Conservation (phyloP, 2,329 filamentous ascomycete genomes). For the Pseudogymnoascus sp. region DNA sequence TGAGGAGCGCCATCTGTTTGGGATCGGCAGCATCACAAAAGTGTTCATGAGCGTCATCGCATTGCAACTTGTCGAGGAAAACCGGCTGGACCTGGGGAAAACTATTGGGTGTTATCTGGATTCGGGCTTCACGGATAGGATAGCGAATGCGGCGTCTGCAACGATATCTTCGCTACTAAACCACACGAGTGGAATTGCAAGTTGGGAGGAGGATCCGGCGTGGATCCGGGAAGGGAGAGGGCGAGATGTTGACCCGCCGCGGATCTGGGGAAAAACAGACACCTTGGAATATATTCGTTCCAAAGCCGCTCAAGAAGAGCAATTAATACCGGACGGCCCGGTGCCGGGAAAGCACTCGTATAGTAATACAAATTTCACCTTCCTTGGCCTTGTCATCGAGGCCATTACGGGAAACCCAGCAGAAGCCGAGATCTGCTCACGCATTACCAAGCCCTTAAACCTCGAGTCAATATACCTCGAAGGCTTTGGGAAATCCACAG, state of each 20-base stretch:
- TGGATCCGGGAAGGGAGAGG: constrained; percentile 15
- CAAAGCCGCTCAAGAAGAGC: neutral
- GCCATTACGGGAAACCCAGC: constrained; percentile 10
- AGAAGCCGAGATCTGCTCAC: constrained; percentile 11
- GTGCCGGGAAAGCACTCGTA: constrained; percentile 9
- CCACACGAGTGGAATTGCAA: constrained; percentile 14
- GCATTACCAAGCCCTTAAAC: constrained; percentile 11
- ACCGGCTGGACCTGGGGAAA: constrained; percentile 8
- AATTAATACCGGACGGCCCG: neutral
- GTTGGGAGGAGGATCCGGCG: constrained; percentile 15
- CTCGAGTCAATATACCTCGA: constrained; percentile 14
- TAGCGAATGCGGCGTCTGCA: constrained; percentile 11
- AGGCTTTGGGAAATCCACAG: constrained; percentile 9
- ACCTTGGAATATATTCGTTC: constrained; percentile 14
- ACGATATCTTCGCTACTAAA: constrained; percentile 12
- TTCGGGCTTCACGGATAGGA: neutral
- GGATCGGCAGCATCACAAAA: constrained; percentile 18
- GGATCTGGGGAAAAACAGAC: constrained; percentile 13
- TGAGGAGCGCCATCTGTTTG: constrained; percentile 10
- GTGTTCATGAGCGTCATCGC: constrained; percentile 15
- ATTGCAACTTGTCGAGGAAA: constrained; percentile 15
- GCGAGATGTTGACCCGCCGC: constrained; percentile 8
- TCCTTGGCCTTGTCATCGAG: constrained; percentile 14
- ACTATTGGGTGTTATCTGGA: constrained; percentile 4
- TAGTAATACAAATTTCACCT: constrained; percentile 11